Conservation (phyloP, 805 yeast species). For the Candida sakaeoensis region DNA sequence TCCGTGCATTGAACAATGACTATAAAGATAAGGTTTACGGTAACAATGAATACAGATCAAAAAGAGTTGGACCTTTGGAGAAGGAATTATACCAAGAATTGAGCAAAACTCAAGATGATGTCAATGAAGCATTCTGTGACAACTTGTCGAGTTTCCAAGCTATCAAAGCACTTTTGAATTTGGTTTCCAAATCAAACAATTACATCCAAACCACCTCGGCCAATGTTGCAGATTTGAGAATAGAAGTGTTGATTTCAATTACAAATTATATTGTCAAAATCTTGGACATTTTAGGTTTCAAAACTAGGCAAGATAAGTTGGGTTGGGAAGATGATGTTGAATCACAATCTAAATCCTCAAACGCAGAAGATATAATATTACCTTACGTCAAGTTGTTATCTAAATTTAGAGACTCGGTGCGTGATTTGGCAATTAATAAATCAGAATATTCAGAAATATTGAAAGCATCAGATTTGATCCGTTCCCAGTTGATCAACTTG, state of each 20-base stretch:
- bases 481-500: conserved; percentile 67
- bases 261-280: conserved; percentile 71
- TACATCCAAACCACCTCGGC: conserved; percentile 54
- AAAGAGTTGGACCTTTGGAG: conserved; percentile 57
- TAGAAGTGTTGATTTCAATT: conserved; percentile 63
- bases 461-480: conserved; percentile 66
- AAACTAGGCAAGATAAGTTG: conserved; percentile 58
- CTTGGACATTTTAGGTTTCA: conserved; percentile 72
- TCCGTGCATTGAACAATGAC: conserved; percentile 78
- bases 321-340: conserved; percentile 66
- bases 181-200: conserved; percentile 68
- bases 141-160: conserved; percentile 80
- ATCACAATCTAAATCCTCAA: conserved; percentile 12
- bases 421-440: conserved; percentile 65
- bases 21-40: conserved; percentile 44
- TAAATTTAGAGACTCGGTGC: conserved; percentile 75
- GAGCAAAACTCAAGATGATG: conserved; percentile 48
- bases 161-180: conserved; percentile 58
- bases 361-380: conserved; percentile 62
- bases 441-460: conserved; percentile 52
- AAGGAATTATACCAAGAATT: conserved; percentile 52
- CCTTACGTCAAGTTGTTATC: conserved; percentile 81
- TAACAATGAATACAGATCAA: conserved; percentile 52
- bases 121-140: conserved; percentile 82
- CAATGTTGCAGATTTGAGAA: conserved; percentile 44